A percentile compares a stretch with the other conserved stretches of the same genome.
Conservation (phyloP, 176 grass and related monocot species). For the Triticum turgidum region DNA sequence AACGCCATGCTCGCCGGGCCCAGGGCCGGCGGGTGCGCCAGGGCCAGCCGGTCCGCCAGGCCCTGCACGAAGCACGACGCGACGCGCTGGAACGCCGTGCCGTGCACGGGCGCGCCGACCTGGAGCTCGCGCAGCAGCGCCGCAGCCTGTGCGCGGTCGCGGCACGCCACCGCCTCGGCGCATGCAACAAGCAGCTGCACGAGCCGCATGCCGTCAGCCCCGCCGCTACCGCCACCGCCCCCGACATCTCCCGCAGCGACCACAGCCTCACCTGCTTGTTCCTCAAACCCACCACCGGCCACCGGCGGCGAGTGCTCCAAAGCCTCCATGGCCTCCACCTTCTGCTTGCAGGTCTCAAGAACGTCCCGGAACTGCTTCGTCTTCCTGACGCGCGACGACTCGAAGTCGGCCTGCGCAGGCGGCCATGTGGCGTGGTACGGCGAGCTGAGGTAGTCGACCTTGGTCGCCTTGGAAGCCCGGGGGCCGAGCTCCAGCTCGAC, state of each 20-base stretch:
- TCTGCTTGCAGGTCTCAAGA: slow-evolving; percentile 64
- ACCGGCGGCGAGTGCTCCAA: slow-evolving; percentile 14
- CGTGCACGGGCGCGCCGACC: slow-evolving; percentile 48
- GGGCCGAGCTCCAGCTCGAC: slow-evolving; percentile 28
- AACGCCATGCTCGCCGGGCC: slow-evolving; percentile 51
- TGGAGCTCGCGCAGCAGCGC: slow-evolving; percentile 53
- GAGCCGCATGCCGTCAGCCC: slow-evolving; percentile 51
- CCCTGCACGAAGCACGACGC: slow-evolving; percentile 78
- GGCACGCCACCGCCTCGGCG: slow-evolving; percentile 78
- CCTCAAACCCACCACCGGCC: background rate
- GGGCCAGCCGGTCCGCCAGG: slow-evolving; percentile 48
- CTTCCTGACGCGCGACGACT: slow-evolving; percentile 43
- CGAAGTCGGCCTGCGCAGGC: slow-evolving; percentile 3
- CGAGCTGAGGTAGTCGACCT: slow-evolving; percentile 43
- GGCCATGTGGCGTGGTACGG: slow-evolving; percentile 33
- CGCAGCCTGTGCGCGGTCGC: slow-evolving; percentile 60
- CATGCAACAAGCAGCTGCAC: slow-evolving; percentile 68
- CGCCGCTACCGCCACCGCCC: background rate
- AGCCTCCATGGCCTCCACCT: slow-evolving; percentile 54
- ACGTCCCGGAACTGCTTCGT: slow-evolving; percentile 39
- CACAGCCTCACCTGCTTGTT: background rate
- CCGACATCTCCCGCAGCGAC: background rate
- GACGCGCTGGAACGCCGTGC: slow-evolving; percentile 71
- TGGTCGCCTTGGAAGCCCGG: slow-evolving; percentile 32
- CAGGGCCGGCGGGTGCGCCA: slow-evolving; percentile 50